These are phyloP conservation scores for Trichoderma atroviride DNA, from an alignment of 2,329 filamentous ascomycete species.

Conservation along the genomic window DNA sequence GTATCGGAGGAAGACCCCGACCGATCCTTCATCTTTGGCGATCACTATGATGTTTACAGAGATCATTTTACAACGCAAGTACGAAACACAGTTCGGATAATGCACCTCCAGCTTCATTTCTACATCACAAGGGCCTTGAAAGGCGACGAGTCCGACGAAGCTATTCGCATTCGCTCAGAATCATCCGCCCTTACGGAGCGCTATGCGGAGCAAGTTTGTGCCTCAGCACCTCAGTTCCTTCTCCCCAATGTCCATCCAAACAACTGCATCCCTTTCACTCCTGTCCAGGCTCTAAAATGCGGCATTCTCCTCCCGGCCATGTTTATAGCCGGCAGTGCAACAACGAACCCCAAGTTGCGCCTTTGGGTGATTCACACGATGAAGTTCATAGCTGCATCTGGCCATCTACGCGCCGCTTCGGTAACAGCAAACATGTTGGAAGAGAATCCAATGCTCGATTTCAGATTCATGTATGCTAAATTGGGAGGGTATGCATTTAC, in stretches of 20 bases:
- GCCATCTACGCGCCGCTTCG: conserved; percentile 27
- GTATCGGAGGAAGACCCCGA: neutral
- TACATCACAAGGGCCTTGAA: conserved; percentile 16
- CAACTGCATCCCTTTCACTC: conserved; percentile 28
- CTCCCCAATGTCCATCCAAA: conserved; percentile 10
- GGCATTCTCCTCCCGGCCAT: conserved; percentile 30
- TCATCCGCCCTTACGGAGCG: conserved; percentile 19
- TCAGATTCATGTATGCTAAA: conserved; percentile 33
- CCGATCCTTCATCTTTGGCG: conserved; percentile 23
- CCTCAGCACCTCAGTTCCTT: conserved; percentile 31
- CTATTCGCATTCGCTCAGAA: neutral
- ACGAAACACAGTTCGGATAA: conserved; percentile 31
- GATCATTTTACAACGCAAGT: conserved; percentile 33
- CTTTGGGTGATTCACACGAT: conserved; percentile 29
- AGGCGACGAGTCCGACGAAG: neutral
- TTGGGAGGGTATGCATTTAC: conserved; percentile 35
- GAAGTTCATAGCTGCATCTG: conserved; percentile 29
- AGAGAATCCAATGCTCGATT: conserved; percentile 26
- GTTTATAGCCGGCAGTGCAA: conserved; percentile 29
- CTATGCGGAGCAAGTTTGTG: conserved; percentile 26
- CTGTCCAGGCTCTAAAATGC: conserved; percentile 31
- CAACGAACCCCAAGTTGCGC: conserved; percentile 8
- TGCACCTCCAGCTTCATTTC: conserved; percentile 30
- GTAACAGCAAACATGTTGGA: conserved; percentile 27
- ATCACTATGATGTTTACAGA: conserved; percentile 31